phyloP scores from a whole-genome alignment of 768 basidiomycete species.

The Collybiopsis confluens region DNA sequence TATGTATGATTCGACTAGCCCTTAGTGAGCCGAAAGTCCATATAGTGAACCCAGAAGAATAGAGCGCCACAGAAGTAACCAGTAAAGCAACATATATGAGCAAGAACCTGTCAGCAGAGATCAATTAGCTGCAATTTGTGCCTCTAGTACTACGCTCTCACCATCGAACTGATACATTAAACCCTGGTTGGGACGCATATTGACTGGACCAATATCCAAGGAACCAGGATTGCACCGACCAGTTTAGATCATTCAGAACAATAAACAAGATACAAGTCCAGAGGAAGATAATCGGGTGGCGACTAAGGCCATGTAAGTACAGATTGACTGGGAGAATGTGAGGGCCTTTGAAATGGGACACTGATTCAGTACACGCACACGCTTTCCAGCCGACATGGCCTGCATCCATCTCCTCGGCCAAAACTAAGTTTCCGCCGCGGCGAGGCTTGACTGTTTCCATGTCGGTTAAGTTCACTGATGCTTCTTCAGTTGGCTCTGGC shows the following conservation, averaged over 20 bases:
- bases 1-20: constrained; percentile 23
- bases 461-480: background rate
- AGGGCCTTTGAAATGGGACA: background rate
- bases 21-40: constrained; percentile 7
- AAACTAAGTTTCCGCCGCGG: constrained; percentile 43
- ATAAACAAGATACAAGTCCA: background rate
- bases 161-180: constrained; percentile 9
- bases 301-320: constrained; percentile 20
- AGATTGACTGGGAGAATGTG: constrained; percentile 14
- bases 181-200: constrained; percentile 5
- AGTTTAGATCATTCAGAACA: background rate
- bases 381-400: constrained; percentile 40
- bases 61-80: background rate
- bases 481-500: background rate
- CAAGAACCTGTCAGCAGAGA: too few species aligned
- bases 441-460: constrained; percentile 3
- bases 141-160: too few species aligned
- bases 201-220: constrained; percentile 20
- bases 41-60: constrained; percentile 1
- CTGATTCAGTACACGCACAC: constrained; percentile 10
- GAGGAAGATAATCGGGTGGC: constrained; percentile 18
- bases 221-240: constrained; percentile 18
- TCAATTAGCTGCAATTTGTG: too few species aligned
- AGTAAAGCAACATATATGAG: background rate
- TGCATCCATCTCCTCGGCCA: constrained; percentile 41